These are phyloP conservation scores for Backusella westeae DNA, from an alignment of 192 early-diverging fungal species.

Conservation along the genomic window DNA sequence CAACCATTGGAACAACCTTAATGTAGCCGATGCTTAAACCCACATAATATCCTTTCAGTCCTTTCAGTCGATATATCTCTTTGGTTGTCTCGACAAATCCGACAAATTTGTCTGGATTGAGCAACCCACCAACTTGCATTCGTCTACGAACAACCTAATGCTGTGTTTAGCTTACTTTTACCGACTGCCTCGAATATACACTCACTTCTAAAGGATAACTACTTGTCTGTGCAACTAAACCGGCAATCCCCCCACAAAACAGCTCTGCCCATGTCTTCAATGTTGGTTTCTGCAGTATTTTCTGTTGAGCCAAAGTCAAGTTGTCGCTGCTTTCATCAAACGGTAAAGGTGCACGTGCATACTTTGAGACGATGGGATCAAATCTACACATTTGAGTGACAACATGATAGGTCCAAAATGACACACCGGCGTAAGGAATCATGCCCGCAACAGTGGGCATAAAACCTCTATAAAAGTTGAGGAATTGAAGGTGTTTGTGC, in stretches of 20 bases:
- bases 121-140: conserved; percentile 78
- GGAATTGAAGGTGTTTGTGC: conserved; percentile 24
- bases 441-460: conserved; percentile 86
- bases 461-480: conserved; percentile 95
- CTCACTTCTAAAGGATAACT: conserved; percentile 86
- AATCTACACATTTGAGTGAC: conserved; percentile 61
- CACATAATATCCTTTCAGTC: conserved; percentile 88
- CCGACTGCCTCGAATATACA: neutral
- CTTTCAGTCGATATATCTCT: conserved; percentile 65
- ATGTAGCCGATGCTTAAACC: conserved; percentile 95
- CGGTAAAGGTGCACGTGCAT: conserved; percentile 33
- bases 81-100: conserved; percentile 56
- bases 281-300: conserved; percentile 37
- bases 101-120: conserved; percentile 48
- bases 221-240: conserved; percentile 80
- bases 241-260: conserved; percentile 78
- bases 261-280: conserved; percentile 78
- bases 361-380: conserved; percentile 30
- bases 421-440: conserved; percentile 95
- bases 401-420: conserved; percentile 87
- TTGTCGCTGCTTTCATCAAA: conserved; percentile 8
- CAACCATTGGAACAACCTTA: conserved; percentile 94
- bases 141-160: conserved; percentile 70
- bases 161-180: neutral
- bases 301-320: conserved; percentile 17